Evolutionary conservation across 805 yeast species (phyloP).

Genomic region (Ogataea haglerorum): DNA sequence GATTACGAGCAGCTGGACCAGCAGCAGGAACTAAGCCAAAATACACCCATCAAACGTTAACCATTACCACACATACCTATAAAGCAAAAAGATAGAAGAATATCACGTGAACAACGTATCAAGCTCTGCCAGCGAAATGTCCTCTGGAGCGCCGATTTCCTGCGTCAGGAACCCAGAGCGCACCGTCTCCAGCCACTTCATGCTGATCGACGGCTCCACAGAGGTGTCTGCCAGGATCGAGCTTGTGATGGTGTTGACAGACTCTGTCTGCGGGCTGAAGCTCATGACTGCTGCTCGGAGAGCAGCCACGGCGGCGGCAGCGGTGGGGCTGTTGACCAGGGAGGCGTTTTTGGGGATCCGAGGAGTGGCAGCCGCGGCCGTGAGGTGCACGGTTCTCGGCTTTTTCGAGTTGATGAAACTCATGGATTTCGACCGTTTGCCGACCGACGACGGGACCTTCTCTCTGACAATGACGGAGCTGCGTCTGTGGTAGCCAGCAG

Average conservation of each 20-base stretch:
- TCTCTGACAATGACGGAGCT: conserved; percentile 34
- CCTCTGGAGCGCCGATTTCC: conserved; percentile 78
- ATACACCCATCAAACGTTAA: conserved; percentile 10
- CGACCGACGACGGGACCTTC: conserved; percentile 38
- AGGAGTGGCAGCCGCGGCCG: conserved; percentile 85
- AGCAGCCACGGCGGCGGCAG: conserved; percentile 75
- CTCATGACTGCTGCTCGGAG: conserved; percentile 40
- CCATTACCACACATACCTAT: conserved; percentile 13
- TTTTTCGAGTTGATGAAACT: conserved; percentile 54
- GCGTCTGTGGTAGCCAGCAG: conserved; percentile 28
- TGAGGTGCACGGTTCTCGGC: conserved; percentile 41
- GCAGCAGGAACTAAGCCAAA: conserved; percentile 2
- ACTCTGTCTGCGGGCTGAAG: conserved; percentile 37
- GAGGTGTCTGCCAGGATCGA: conserved; percentile 35
- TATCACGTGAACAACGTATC: conserved; percentile 44
- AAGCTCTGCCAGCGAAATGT: conserved; percentile 66
- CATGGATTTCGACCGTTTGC: conserved; percentile 64
- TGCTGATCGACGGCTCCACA: conserved; percentile 39
- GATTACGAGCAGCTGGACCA: conserved; percentile 22
- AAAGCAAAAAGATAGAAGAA: conserved; percentile 9
- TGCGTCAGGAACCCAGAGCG: conserved; percentile 74
- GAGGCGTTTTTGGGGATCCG: conserved; percentile 60
- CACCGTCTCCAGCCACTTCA: conserved; percentile 70
- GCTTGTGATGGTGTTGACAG: conserved; percentile 33
- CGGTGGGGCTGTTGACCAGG: conserved; percentile 53